phyloP scores from a whole-genome alignment of 495 filamentous ascomycete genomes.

The Hypoxylon lenormandii region DNA sequence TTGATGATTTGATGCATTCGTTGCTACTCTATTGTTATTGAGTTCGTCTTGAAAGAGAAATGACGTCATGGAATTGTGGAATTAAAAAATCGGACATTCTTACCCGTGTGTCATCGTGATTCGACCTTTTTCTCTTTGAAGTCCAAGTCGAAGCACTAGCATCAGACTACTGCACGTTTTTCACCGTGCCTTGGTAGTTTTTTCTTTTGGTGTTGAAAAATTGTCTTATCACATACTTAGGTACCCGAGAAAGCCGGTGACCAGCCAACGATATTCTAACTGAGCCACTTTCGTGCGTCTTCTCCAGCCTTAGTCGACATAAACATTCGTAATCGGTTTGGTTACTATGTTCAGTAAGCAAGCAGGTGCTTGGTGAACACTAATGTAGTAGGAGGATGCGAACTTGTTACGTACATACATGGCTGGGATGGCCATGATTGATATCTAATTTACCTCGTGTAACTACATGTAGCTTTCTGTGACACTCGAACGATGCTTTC shows the following conservation, averaged over 20 bases:
- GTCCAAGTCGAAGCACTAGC: not conserved
- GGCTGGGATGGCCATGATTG: too few species aligned
- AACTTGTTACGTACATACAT: too few species aligned
- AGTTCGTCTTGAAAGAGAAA: too few species aligned
- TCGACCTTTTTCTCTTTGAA: slow-evolving; percentile 7
- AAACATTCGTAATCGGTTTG: slow-evolving; percentile 3
- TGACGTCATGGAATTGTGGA: slow-evolving; percentile 30
- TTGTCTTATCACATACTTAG: too few species aligned
- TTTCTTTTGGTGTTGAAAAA: slow-evolving; percentile 2
- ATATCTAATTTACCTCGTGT: too few species aligned
- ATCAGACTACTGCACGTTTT: not conserved
- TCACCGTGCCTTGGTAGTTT: not conserved
- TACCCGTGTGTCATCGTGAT: slow-evolving; percentile 17
- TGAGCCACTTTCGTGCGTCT: slow-evolving; percentile 27
- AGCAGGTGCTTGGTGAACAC: too few species aligned
- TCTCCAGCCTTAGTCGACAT: slow-evolving; percentile 5
- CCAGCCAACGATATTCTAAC: slow-evolving; percentile 11
- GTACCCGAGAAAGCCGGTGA: slow-evolving; percentile 13
- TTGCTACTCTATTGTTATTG: too few species aligned
- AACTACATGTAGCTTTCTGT: too few species aligned
- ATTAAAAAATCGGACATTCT: slow-evolving; percentile 14
- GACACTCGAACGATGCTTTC: too few species aligned
- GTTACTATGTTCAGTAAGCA: not conserved
- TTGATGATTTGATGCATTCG: too few species aligned
- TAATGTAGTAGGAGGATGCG: too few species aligned